A percentile compares a stretch with the other conserved stretches of the same genome.
Conservation (phyloP, 495 filamentous ascomycete species). For the Pseudoneurospora amorphoporcata region DNA sequence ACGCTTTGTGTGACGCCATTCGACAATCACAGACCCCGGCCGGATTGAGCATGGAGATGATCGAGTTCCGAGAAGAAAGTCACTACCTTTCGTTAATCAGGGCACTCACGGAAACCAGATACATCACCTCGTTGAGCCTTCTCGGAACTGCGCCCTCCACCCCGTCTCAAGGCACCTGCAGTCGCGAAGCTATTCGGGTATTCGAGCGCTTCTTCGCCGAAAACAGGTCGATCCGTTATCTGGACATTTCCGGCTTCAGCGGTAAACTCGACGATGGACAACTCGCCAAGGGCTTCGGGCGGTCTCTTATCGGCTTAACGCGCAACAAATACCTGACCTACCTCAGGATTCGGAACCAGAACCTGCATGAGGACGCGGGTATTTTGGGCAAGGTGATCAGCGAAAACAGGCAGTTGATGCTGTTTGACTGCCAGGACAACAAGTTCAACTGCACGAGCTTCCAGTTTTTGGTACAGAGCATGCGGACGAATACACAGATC, state of each 20-base stretch:
- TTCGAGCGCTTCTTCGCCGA: conserved; percentile 65
- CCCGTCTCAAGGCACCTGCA: conserved; percentile 41
- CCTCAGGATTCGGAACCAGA: conserved; percentile 59
- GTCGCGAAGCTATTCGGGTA: conserved; percentile 61
- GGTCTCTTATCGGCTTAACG: conserved; percentile 65
- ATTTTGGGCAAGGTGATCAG: conserved; percentile 40
- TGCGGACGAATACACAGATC: conserved; percentile 17
- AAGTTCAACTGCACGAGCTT: conserved; percentile 29
- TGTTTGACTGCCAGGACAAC: conserved; percentile 34
- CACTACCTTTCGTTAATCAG: conserved; percentile 64
- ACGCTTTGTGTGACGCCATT: conserved; percentile 60
- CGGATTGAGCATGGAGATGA: conserved; percentile 69
- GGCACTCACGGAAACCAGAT: conserved; percentile 62
- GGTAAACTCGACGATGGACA: conserved; percentile 78
- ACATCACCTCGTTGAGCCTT: conserved; percentile 72
- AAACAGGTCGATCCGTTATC: conserved; percentile 63
- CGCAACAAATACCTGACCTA: conserved; percentile 65
- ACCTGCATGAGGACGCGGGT: conserved; percentile 34
- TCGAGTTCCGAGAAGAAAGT: conserved; percentile 69
- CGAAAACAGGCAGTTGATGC: conserved; percentile 13
- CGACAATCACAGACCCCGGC: conserved; percentile 53
- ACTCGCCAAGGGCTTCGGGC: conserved; percentile 71
- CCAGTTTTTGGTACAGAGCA: conserved; percentile 19
- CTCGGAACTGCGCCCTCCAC: conserved; percentile 72
- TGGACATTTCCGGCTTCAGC: conserved; percentile 85